Evolutionary conservation across 2,329 filamentous ascomycete genomes (phyloP).

Genomic region (Paraphoma chrysanthemicola): DNA sequence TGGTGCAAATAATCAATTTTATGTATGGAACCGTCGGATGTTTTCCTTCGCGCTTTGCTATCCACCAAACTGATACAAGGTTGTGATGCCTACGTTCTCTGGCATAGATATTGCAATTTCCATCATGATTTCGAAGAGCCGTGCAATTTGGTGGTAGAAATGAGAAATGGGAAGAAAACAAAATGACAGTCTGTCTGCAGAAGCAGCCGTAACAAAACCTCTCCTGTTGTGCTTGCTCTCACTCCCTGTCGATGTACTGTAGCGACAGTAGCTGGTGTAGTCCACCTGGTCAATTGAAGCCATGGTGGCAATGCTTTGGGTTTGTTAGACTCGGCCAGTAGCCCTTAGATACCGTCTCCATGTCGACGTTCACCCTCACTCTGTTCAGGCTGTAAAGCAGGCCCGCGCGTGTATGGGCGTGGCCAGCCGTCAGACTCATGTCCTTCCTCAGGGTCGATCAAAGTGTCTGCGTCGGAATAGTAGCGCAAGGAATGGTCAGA

Average conservation of each 20-base stretch:
- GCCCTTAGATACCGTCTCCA: neutral
- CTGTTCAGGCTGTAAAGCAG: neutral
- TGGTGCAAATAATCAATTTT: neutral
- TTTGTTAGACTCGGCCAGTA: too few species aligned
- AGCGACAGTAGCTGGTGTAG: neutral
- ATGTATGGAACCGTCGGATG: neutral
- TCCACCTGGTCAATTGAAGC: too few species aligned
- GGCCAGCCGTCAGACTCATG: too few species aligned
- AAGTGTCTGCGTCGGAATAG: too few species aligned
- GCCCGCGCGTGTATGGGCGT: too few species aligned
- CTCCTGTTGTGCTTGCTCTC: neutral
- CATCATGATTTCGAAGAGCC: neutral
- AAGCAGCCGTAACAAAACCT: neutral
- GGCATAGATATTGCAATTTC: too few species aligned
- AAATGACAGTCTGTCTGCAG: neutral
- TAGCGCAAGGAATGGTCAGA: too few species aligned
- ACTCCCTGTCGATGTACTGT: neutral
- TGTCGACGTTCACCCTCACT: neutral
- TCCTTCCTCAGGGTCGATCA: too few species aligned
- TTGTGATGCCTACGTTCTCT: too few species aligned
- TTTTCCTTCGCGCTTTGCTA: neutral
- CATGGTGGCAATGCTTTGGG: neutral
- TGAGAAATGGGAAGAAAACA: neutral
- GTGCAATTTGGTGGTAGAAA: constrained; percentile 5
- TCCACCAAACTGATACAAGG: too few species aligned